A percentile compares a stretch with the other conserved stretches of the same genome.
Conservation (phyloP, 1,284 basidiomycete genomes). For the Cutaneotrichosporon sp. region DNA sequence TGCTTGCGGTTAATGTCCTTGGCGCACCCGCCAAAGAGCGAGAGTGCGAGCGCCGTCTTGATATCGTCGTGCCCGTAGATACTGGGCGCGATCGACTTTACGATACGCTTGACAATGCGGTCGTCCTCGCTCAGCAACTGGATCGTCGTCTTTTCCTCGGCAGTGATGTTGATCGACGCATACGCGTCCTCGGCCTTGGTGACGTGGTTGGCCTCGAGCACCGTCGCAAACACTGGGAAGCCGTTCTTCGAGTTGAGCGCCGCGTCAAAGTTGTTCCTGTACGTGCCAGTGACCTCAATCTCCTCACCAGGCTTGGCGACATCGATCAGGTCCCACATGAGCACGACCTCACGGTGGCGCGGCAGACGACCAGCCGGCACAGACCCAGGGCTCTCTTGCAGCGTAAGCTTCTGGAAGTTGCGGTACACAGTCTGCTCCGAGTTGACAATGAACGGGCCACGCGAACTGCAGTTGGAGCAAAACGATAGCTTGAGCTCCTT, state of each 20-base stretch:
- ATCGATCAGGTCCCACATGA: conserved; percentile 98
- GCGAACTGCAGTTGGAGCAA: conserved; percentile 89
- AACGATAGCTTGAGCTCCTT: conserved; percentile 92
- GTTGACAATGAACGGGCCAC: conserved; percentile 94
- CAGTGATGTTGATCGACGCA: conserved; percentile 91
- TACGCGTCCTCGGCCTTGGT: conserved; percentile 95
- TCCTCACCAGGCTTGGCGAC: conserved; percentile 97
- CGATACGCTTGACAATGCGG: conserved; percentile 91
- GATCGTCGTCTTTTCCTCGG: conserved; percentile 94
- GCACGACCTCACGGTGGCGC: conserved; percentile 91
- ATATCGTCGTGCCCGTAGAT: conserved; percentile 99
- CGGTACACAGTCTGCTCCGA: conserved; percentile 97
- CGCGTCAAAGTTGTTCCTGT: conserved; percentile 98
- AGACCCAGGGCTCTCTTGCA: conserved; percentile 97
- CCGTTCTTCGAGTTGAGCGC: conserved; percentile 98
- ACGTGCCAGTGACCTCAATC: conserved; percentile 95
- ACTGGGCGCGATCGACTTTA: conserved; percentile 97
- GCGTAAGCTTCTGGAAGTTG: conserved; percentile 98
- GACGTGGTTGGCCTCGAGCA: conserved; percentile 96
- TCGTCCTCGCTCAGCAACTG: conserved; percentile 82
- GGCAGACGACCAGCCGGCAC: conserved; percentile 96
- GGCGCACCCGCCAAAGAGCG: conserved; percentile 86
- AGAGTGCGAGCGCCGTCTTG: conserved; percentile 94
- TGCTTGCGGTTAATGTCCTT: conserved; percentile 98
- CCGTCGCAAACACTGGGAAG: conserved; percentile 97